Base-by-base conservation (phyloP, 805 yeast genomes). In the Pichia pseudocactophila region DNA sequence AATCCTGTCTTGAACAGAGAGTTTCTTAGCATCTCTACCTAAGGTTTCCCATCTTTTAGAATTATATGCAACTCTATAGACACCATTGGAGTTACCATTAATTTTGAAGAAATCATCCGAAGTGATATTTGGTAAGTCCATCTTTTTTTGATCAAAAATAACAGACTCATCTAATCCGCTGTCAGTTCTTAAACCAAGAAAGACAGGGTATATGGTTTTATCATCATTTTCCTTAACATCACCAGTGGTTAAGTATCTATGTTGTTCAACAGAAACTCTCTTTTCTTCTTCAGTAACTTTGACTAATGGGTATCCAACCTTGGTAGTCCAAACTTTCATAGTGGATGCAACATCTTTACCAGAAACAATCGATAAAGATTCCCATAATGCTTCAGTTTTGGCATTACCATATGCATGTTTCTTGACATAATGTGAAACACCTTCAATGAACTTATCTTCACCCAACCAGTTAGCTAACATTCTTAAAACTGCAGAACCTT, bases 381-480 rank as follows among this genome's bases (percentile, higher is more conserved):
- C 62, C 88, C 92, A 85, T 48, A 85, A 69, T 51, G 83, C 89
- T 25, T 68, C 70, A 34, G 92, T 81, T 17, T 73, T 75, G 34
- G 94, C 87, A 65, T 86, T 85, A 39, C 76, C 73, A 54, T 66
- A 85, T 54, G 75, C 66, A 63, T 82, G 78, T 32, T 68, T 66
- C 46, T 76, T 70, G 60, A 85, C 73, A 61, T 85, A 85, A 43
- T 65, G 58, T 31, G 87, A 74, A 38, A 86, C 87, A 53, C 95
- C 95, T 52, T 72, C 70, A 50, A 85, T 69, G 61, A 85, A 86
- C 7, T 61, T 64, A 13, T 79, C 87, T 47, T 71, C 78, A 39
- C 92, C 89, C 42, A 86, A 62, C 68, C 76, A 78, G 50, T 73
- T 74, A 33, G 89, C 77, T 43, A 84, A 66, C 95, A 85, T 85